Base-by-base conservation (phyloP, 768 basidiomycete genomes). In the Ramaria rubella region DNA sequence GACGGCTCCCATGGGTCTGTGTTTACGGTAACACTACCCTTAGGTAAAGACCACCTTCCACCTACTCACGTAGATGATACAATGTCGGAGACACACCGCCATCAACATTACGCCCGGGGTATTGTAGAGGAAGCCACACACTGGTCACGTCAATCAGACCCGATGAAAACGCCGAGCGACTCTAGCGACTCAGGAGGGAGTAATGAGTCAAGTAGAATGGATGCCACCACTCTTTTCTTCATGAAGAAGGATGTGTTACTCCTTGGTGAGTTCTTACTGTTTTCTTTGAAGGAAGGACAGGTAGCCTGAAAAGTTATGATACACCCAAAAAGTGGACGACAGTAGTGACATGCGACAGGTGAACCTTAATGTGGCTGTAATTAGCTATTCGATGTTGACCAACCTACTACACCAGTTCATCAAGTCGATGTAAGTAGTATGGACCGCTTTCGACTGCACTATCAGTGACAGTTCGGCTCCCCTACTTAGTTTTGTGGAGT, bases 111-210 rank as follows among this genome's bases (percentile, higher is more conserved):
- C 49, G 71, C 68, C 3, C 58, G 67, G 50, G 71, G 67, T 1
- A 67, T 72, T 38, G 66, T 73, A n/a, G 71, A 72, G 24, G 73
- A 74, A 56, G 72, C 70, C 1, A 64, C 68, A 43, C 67, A 69
- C 31, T 74, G 72, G 70, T 67, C 61, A 23, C 31, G 27, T 61
- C 67, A 24, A 36, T 60, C n/a, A 55, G 64, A 50, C 52, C 49
- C 17, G 53, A 38, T 49, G 52, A 53, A 51, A 23, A 46, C 42
- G 3, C 44, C 45, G 27, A 53, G 50, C 29, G 50, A 45, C 27
- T 21, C 59, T 1, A 45, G 57, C 26, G 57, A 52, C 14, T 57
- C 57, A 5, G 31, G 44, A 30, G 53, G 60, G 19, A 62, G 48
- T 23, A 64, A 44, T 42, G 64, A 64, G 33, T 59, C 64, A 40